Evolutionary conservation across 1,284 basidiomycete genomes (phyloP).

Genomic region (Coniferiporia sulphurascens): DNA sequence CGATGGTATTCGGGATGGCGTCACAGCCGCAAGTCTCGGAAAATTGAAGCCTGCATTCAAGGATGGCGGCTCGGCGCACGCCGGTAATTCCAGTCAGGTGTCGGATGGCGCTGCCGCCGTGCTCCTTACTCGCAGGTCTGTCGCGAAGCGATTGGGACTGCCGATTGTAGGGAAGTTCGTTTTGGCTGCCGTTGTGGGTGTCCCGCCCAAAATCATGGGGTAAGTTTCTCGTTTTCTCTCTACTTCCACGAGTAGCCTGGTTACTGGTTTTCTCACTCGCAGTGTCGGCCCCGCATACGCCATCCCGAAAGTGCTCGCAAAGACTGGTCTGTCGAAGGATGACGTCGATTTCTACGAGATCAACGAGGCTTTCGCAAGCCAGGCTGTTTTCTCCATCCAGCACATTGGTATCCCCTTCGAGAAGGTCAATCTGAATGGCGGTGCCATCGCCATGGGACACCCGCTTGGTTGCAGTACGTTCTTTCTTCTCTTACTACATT

Average conservation of each 20-base stretch:
- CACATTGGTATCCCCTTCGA: slow-evolving; percentile 72
- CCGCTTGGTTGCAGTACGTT: slow-evolving; percentile 74
- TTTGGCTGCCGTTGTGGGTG: slow-evolving; percentile 73
- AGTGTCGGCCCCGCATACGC: slow-evolving; percentile 86
- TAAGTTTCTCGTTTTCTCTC: neutral
- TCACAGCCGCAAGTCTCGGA: slow-evolving; percentile 78
- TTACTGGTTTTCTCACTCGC: neutral
- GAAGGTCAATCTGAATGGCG: slow-evolving; percentile 85
- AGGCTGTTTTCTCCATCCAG: slow-evolving; percentile 78
- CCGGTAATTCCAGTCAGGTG: slow-evolving; percentile 91
- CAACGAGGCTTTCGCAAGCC: slow-evolving; percentile 92
- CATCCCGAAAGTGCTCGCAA: slow-evolving; percentile 76
- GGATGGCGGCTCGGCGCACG: slow-evolving; percentile 89
- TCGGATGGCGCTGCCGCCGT: slow-evolving; percentile 98
- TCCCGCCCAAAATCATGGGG: slow-evolving; percentile 86
- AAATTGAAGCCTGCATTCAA: slow-evolving; percentile 95
- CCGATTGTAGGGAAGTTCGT: slow-evolving; percentile 94
- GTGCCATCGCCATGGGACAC: slow-evolving; percentile 88
- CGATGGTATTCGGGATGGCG: slow-evolving; percentile 90
- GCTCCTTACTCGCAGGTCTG: slow-evolving; percentile 79
- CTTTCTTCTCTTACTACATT: slow-evolving; percentile 12
- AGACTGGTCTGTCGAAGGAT: slow-evolving; percentile 63
- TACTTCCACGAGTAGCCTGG: neutral
- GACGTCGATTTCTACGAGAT: slow-evolving; percentile 94
- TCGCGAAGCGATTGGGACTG: slow-evolving; percentile 85